Base-by-base conservation (phyloP, 345 rosid species). In the Aquilaria yunnanensis region DNA sequence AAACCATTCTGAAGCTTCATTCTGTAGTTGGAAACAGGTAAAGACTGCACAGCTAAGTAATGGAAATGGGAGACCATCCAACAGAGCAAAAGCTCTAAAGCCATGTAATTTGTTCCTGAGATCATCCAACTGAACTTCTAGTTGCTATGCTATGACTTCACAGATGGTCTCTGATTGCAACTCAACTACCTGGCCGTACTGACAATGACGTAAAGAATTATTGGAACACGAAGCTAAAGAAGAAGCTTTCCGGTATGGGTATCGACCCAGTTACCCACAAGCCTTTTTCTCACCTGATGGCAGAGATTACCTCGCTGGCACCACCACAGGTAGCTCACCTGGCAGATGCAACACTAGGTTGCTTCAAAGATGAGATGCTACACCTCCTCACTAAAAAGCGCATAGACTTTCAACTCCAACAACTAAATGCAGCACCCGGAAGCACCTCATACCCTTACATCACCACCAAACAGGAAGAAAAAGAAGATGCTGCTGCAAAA, bases 281-380 rank as follows among this genome's bases (percentile, higher is more conserved):
- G 70, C 93, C 99, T n/a, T 95, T 95, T 76, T 95, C 99, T 3
- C 99, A 92, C 59, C 94, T 95, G 48, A 89, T 95, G 96, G 99
- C 92, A 5, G 96, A 89, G 83, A 95, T 91, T 3, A 89, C 96
- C 71, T 88, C 96, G 1, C 76, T 91, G 45, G 91, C 93, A 4
- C 96, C 99, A 3, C 96, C 96, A 0, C 99, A 95, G 51, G 90
- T 88, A 59, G 88, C 96, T 74, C 85, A 89, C 74, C 90, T 95
- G 0, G 96, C 96, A 0, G 99, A 95, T 78, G 99, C 96, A 5
- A 96, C 99, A 1, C 90, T 95, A 2, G 97, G 97, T 37, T 95
- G 97, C 85, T 95, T 94, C 76, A 88, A 94, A 62, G 99, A 94
- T 63, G 97, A 94, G 65, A 94, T 94, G 97, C 93, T 89, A 59